Evolutionary conservation across 371 early-diverging fungal genomes (phyloP).

Genomic region (Actinomortierella wolfii): DNA sequence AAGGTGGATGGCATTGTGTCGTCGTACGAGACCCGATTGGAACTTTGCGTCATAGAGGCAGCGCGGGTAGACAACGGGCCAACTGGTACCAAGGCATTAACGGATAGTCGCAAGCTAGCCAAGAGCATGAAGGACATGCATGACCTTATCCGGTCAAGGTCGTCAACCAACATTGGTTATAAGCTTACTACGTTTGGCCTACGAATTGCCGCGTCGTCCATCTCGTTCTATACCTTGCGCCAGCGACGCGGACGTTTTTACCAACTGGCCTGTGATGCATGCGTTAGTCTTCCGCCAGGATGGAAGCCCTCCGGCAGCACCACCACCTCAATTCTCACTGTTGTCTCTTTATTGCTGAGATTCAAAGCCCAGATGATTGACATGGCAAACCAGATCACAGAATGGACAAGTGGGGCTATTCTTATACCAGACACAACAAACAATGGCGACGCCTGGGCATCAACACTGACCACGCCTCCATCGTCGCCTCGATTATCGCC

Average conservation of each 20-base stretch:
- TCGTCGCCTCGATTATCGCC: not conserved
- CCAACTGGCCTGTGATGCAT: constrained; percentile 7
- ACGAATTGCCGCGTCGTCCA: constrained; percentile 4
- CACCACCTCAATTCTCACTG: not conserved
- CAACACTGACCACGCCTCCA: not conserved
- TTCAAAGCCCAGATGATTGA: not conserved
- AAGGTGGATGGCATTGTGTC: constrained; percentile 10
- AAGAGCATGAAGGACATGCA: constrained; percentile 6
- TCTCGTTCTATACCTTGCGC: constrained; percentile 7
- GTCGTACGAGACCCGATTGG: not conserved
- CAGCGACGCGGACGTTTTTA: constrained; percentile 11
- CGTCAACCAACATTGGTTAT: not conserved
- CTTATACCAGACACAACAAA: not conserved
- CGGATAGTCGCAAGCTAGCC: constrained; percentile 4
- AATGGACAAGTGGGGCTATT: not conserved
- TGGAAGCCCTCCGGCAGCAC: constrained; percentile 4
- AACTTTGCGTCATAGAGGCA: constrained; percentile 8
- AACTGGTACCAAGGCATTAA: constrained; percentile 8
- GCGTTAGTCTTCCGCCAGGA: not conserved
- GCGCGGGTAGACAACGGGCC: not conserved
- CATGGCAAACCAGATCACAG: not conserved
- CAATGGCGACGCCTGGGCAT: not conserved
- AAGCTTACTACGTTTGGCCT: constrained; percentile 2
- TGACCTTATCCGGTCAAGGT: constrained; percentile 4
- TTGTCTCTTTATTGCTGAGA: not conserved